Evolutionary conservation across 768 basidiomycete species (phyloP), one percentile per base, ranked within the genome.

Genomic region (Russula sp.): DNA sequence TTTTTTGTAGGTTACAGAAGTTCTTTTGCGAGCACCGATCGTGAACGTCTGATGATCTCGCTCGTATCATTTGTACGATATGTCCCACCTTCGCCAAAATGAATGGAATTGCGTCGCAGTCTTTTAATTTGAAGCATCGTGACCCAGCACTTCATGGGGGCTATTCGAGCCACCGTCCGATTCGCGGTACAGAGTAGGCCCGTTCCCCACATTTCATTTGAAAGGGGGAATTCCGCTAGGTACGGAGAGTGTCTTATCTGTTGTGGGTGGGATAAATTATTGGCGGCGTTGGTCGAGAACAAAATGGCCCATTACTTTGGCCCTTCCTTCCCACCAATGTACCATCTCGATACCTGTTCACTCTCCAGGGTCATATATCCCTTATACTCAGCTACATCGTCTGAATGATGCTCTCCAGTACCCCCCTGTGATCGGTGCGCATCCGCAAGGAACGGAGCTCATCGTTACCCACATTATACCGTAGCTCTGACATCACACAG

Each of bases 51-150:
- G 58, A 55, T 55, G 59, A 34, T 53, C 52, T 64, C 26, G 46
- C 34, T 18, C 28, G 36, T 59, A 22, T 40, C 46, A 26, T 38
- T 38, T 60, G 63, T 64, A 64, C 59, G 58, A 64, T 64, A 59
- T 42, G 26, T 38, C 52, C 38, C 34, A n/a, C 63, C 58, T 49
- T 54, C 34, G 7, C 28, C 44, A 44, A 52, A 30, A 50, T 54
- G 46, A 26, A 53, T 8, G 63, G 63, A 38, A 32, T 44, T 30
- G 22, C 44, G 42, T 57, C 40, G 40, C 36, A 13, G 62, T 40
- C 22, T 51, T 22, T 40, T 50, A n/a, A n/a, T n/a, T n/a, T n/a
- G n/a, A n/a, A n/a, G n/a, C n/a, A n/a, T 24, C 26, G 38, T n/a
- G 6, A 28, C 26, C 22, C 48, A 30, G 51, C 26, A 20, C 61